Evolutionary conservation across 805 yeast species (phyloP).

Genomic region (Lipomyces spencermartinsiae): DNA sequence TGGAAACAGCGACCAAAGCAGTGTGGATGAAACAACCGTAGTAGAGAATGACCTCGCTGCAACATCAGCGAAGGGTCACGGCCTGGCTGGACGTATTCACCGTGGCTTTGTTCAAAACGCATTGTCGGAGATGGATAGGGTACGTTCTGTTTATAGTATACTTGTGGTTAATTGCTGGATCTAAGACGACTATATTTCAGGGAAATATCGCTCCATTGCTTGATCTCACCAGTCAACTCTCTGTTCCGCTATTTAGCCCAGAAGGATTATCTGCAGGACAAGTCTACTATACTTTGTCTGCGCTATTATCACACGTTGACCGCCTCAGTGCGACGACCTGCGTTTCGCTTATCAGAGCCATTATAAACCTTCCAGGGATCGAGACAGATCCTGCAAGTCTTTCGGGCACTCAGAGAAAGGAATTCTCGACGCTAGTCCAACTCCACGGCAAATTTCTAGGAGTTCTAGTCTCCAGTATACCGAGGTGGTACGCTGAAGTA

Average conservation of each 20-base stretch:
- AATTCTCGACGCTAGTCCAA: constrained; percentile 37
- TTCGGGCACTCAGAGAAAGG: constrained; percentile 14
- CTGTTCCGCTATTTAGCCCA: constrained; percentile 56
- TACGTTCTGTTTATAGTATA: constrained; percentile 40
- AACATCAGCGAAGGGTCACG: neutral
- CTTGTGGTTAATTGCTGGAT: constrained; percentile 22
- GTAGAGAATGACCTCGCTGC: neutral
- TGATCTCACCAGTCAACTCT: constrained; percentile 64
- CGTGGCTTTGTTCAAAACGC: constrained; percentile 65
- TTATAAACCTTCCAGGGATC: constrained; percentile 71
- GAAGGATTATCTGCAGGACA: constrained; percentile 63
- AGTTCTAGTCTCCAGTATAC: constrained; percentile 81
- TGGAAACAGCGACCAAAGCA: neutral
- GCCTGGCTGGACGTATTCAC: constrained; percentile 29
- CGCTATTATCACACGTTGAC: constrained; percentile 68
- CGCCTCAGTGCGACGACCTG: constrained; percentile 65
- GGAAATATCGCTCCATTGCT: constrained; percentile 63
- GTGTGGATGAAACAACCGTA: neutral
- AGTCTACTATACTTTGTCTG: constrained; percentile 60
- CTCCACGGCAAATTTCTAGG: constrained; percentile 73
- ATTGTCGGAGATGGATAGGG: constrained; percentile 68
- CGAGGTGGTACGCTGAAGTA: constrained; percentile 91
- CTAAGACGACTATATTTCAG: constrained; percentile 44
- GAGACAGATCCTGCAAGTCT: constrained; percentile 53
- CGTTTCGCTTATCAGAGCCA: constrained; percentile 60